A percentile compares a stretch with the other conserved stretches of the same genome.
Evolutionary conservation across 306 rosid species (phyloP).

Genomic region (Vicia faba): DNA sequence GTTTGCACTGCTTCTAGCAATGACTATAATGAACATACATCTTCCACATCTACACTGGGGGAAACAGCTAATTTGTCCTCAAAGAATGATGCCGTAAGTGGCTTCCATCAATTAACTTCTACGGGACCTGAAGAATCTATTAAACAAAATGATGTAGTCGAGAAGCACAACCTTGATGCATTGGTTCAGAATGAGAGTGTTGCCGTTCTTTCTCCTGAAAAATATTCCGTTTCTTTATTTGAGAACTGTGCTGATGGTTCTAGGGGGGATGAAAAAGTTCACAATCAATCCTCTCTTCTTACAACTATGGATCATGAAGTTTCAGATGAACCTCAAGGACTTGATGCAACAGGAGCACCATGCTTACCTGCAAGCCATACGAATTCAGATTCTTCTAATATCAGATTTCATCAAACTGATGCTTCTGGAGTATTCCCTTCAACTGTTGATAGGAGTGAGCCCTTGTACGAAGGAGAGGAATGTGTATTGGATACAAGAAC

Average conservation of each 20-base stretch:
- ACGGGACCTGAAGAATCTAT: conserved; percentile 45
- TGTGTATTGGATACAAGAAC: conserved; percentile 62
- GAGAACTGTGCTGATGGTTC: conserved; percentile 44
- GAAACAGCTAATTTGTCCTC: conserved; percentile 42
- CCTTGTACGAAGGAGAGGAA: conserved; percentile 99
- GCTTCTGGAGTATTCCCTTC: conserved; percentile 63
- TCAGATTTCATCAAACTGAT: conserved; percentile 49
- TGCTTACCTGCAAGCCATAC: conserved; percentile 48
- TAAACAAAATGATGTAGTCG: conserved; percentile 43
- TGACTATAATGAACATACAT: conserved; percentile 41
- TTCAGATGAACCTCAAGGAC: conserved; percentile 47
- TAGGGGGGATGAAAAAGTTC: conserved; percentile 40
- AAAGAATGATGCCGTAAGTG: conserved; percentile 41
- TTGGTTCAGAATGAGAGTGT: conserved; percentile 47
- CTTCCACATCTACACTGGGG: conserved; percentile 42
- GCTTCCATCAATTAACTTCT: conserved; percentile 43
- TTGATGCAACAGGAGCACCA: conserved; percentile 43
- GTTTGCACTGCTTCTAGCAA: conserved; percentile 46
- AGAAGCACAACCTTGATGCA: conserved; percentile 46
- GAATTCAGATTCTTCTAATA: conserved; percentile 55
- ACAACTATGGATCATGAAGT: conserved; percentile 42
- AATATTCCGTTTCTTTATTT: conserved; percentile 31
- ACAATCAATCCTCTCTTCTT: conserved; percentile 39
- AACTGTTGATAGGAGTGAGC: conserved; percentile 70
- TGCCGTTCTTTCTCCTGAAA: conserved; percentile 47